Percentiles rank a stretch among this genome's conserved stretches.
These are phyloP conservation scores for Eucalyptus sp. DNA, from an alignment of 345 rosid species.

Conservation along the genomic window DNA sequence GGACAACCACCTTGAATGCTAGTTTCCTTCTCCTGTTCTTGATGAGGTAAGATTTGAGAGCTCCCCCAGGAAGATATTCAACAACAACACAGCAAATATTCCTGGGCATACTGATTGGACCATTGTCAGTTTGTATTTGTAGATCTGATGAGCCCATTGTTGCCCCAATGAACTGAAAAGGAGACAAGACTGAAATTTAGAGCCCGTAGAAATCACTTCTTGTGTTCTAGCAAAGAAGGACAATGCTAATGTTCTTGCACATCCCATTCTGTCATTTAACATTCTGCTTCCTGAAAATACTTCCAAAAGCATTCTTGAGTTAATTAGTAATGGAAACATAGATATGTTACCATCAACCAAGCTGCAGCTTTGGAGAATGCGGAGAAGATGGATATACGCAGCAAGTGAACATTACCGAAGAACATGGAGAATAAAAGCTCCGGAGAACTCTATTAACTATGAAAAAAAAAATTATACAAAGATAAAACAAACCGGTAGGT, in stretches of 20 bases:
- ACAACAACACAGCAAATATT: conserved; percentile 93
- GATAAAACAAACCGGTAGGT: not conserved
- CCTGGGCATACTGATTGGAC: conserved; percentile 74
- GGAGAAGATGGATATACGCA: not conserved
- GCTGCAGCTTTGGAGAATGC: not conserved
- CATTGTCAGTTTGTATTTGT: conserved; percentile 68
- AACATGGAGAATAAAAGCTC: not conserved
- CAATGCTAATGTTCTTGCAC: not conserved
- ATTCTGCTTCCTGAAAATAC: not conserved
- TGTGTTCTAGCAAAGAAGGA: not conserved
- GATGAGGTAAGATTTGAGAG: conserved; percentile 75
- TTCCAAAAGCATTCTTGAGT: not conserved
- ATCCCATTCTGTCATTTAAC: not conserved
- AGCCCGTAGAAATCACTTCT: not conserved
- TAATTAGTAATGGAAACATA: not conserved
- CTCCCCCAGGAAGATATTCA: conserved; percentile 93
- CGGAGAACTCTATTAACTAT: not conserved
- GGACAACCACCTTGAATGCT: conserved; percentile 81
- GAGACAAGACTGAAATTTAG: not conserved
- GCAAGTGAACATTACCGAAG: not conserved
- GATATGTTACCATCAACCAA: not conserved
- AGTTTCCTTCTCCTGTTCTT: conserved; percentile 85
- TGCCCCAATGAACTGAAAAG: conserved; percentile 82
- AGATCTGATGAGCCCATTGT: conserved; percentile 84
- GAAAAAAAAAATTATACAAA: not conserved